Base-by-base conservation (phyloP, 177 flowering plant species). In the Vitis hybrid region DNA sequence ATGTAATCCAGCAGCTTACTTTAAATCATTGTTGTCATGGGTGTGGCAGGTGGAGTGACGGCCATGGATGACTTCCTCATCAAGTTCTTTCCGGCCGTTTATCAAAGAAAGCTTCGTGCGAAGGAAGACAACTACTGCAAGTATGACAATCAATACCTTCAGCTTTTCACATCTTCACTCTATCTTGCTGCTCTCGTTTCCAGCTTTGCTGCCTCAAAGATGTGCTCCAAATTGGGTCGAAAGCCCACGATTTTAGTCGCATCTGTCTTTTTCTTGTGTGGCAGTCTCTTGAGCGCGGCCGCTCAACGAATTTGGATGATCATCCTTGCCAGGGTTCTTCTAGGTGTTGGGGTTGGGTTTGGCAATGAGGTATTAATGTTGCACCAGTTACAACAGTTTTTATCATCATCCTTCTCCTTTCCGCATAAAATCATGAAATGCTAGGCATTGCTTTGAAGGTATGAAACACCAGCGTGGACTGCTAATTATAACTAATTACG, bases 111-210 rank as follows among this genome's bases (percentile, higher is more conserved):
- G 45, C 45, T 30, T 0, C 72, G 67, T 11, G 75, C 66, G 0
- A 34, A 49, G 40, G 75, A 66, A 34, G 17, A 66, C 26, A 66
- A 66, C 34, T 66, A 66, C 77, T 86, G 88, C 71, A 88, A 86
- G 65, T 86, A 72, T 58, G 83, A 85, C 32, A 65, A 83, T 62
- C 83, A 80, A n/a, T 9, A 14, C 45, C 85, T 89, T 7, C 90
- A 66, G 30, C 34, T 66, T 34, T 87, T 85, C 77, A 88, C 90
- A 0, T 88, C 92, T 21, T 86, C 90, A 15, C 65, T 88, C 62
- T 86, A 86, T 72, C 56, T 86, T 1, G 81, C 86, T 0, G 88
- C 88, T n/a, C 78, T 88, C 5, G 61, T 84, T 2, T 50, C 83
- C 2, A 86, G 88, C 76, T 80, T 88, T 30, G n/a, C 26, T 1